These are phyloP conservation scores for Gliomastix tumulicola DNA, from an alignment of 2,329 filamentous ascomycete genomes.

Conservation along the genomic window DNA sequence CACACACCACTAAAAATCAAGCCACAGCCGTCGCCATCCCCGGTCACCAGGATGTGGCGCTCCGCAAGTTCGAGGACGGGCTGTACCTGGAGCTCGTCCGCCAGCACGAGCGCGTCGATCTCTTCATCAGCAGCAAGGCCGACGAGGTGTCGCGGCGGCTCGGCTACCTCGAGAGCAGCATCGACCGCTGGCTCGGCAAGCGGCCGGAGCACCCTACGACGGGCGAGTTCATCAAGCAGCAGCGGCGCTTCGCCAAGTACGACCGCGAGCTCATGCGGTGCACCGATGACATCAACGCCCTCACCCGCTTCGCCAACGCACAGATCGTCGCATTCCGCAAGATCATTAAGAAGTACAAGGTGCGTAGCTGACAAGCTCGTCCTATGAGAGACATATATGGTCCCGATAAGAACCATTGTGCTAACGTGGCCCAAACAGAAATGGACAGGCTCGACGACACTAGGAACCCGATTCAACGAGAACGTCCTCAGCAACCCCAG, in stretches of 20 bases:
- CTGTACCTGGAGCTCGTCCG: constrained; percentile 64
- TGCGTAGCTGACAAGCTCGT: constrained; percentile 20
- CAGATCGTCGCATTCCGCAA: constrained; percentile 75
- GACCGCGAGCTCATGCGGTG: constrained; percentile 48
- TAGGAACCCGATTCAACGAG: constrained; percentile 60
- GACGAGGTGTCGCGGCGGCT: constrained; percentile 69
- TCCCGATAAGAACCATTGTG: not conserved
- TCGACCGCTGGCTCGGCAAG: constrained; percentile 39
- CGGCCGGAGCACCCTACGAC: constrained; percentile 21
- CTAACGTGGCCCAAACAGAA: constrained; percentile 38
- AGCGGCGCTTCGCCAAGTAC: constrained; percentile 45
- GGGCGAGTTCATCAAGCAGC: constrained; percentile 32
- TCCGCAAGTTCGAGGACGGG: constrained; percentile 61
- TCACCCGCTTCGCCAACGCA: constrained; percentile 66
- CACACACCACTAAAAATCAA: constrained; percentile 65
- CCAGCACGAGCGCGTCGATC: constrained; percentile 70
- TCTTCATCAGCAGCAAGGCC: constrained; percentile 75
- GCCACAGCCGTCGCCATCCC: constrained; percentile 68
- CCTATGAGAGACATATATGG: not conserved
- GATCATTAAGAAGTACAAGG: constrained; percentile 77
- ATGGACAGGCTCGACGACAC: constrained; percentile 68
- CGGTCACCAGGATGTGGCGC: constrained; percentile 53
- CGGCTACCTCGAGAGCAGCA: constrained; percentile 46
- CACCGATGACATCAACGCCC: constrained; percentile 62
- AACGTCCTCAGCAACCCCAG: constrained; percentile 59